Evolutionary conservation across 2,329 filamentous ascomycete genomes (phyloP).

Genomic region (Parastagonospora avenae): DNA sequence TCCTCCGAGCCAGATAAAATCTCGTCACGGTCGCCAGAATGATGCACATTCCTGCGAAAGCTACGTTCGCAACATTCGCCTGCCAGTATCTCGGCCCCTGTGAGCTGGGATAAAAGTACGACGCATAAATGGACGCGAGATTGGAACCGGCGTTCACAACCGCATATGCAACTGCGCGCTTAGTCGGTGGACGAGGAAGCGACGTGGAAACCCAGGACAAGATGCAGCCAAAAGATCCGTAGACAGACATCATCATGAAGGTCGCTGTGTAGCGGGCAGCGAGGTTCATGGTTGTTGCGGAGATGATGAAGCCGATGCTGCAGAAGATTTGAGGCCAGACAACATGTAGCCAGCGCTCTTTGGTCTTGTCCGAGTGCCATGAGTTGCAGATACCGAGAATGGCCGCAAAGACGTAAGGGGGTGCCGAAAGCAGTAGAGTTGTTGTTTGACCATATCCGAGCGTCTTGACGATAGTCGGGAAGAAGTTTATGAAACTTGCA

Average conservation of each 20-base stretch:
- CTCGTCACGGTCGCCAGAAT: constrained; percentile 2
- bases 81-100: constrained; percentile 14
- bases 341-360: constrained; percentile 46
- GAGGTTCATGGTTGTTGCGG: constrained; percentile 58
- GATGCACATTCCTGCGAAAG: constrained; percentile 9
- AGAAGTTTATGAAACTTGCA: constrained; percentile 63
- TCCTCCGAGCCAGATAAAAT: constrained; percentile 10
- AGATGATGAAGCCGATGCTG: constrained; percentile 58
- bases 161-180: constrained; percentile 62
- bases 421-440: constrained; percentile 62
- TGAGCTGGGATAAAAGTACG: constrained; percentile 11
- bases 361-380: constrained; percentile 48
- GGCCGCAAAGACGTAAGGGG: constrained; percentile 51
- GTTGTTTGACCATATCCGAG: constrained; percentile 59
- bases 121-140: constrained; percentile 13
- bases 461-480: constrained; percentile 64
- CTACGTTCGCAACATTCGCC: constrained; percentile 15
- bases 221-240: constrained; percentile 15
- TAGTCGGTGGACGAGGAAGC: constrained; percentile 58
- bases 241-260: constrained; percentile 14
- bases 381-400: constrained; percentile 35
- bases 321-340: constrained; percentile 55
- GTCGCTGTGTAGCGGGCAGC: constrained; percentile 37
- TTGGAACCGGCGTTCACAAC: constrained; percentile 53
- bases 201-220: constrained; percentile 15